Evolutionary conservation across 2,329 filamentous ascomycete genomes (phyloP).

Genomic region (Emmonsiellopsis sp.): DNA sequence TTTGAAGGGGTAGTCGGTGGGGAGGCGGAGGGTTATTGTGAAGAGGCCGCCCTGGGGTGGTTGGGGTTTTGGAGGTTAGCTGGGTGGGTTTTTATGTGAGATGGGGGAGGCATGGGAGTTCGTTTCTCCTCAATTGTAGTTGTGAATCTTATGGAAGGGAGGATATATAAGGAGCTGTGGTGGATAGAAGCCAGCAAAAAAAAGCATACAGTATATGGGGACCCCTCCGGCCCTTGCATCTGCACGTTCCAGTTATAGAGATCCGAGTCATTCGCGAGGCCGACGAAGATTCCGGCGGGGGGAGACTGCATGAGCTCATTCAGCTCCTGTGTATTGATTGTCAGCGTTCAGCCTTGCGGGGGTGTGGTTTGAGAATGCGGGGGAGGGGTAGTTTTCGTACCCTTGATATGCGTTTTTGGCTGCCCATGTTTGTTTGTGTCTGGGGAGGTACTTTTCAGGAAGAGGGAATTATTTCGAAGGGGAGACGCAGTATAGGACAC

Average conservation of each 20-base stretch:
- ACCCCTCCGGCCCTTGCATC: constrained; percentile 57
- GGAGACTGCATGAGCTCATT: constrained; percentile 48
- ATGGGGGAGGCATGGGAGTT: not conserved
- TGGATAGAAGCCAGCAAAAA: not conserved
- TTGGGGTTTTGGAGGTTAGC: not conserved
- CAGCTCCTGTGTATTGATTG: constrained; percentile 44
- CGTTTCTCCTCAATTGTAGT: not conserved
- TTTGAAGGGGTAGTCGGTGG: constrained; percentile 98
- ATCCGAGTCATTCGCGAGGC: constrained; percentile 53
- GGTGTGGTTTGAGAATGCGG: not conserved
- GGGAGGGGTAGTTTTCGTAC: not conserved
- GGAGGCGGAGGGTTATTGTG: constrained; percentile 63
- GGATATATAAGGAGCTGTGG: not conserved
- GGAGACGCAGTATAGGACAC: too few relatives aligned
- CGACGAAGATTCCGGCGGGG: constrained; percentile 48
- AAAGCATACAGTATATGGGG: constrained; percentile 54
- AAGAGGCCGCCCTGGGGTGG: constrained; percentile 57
- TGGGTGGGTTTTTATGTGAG: not conserved
- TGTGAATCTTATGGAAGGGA: not conserved
- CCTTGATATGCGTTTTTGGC: too few relatives aligned
- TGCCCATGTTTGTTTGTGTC: too few relatives aligned
- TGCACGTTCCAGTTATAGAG: constrained; percentile 60
- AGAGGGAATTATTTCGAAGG: too few relatives aligned
- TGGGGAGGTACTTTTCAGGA: too few relatives aligned
- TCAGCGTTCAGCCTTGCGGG: not conserved